These are phyloP conservation scores for Plasmodium yoelii DNA, from an alignment of 169 alveolate species.

Conservation along the genomic window DNA sequence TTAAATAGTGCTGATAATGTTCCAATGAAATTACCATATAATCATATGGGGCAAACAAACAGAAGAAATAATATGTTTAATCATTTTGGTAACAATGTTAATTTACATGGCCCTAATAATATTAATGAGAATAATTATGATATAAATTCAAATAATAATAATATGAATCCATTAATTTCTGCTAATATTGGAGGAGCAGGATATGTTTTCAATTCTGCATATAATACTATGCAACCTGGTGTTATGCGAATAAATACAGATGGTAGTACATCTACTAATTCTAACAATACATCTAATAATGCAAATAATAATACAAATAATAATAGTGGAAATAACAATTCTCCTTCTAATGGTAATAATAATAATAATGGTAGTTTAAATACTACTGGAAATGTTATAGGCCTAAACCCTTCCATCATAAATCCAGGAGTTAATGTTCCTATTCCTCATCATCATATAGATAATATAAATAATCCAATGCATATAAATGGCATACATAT, in stretches of 20 bases:
- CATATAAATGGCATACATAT: conserved; percentile 16
- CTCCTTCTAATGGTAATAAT: conserved; percentile 38
- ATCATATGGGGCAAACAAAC: conserved; percentile 26
- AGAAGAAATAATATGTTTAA: conserved; percentile 38
- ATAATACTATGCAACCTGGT: too few species aligned
- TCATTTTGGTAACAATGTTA: conserved; percentile 24
- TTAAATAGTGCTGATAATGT: conserved; percentile 16
- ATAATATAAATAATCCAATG: conserved; percentile 12
- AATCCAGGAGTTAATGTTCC: conserved; percentile 34
- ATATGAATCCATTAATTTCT: conserved; percentile 10
- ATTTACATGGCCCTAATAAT: conserved; percentile 2
- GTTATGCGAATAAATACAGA: too few species aligned
- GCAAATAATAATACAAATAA: neutral
- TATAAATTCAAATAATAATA: conserved; percentile 15
- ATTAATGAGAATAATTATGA: conserved; percentile 24
- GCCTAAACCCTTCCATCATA: conserved; percentile 18
- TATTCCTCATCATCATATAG: conserved; percentile 43
- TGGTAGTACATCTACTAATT: neutral
- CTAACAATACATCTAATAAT: conserved; percentile 23
- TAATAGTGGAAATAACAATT: conserved; percentile 19
- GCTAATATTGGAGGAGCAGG: too few species aligned
- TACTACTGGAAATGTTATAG: conserved; percentile 26
- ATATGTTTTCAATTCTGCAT: too few species aligned
- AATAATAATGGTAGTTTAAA: conserved; percentile 11
- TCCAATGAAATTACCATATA: conserved; percentile 55